Base-by-base conservation (phyloP, 2,329 filamentous ascomycete genomes). In the Aotearoamyces nothofagi region DNA sequence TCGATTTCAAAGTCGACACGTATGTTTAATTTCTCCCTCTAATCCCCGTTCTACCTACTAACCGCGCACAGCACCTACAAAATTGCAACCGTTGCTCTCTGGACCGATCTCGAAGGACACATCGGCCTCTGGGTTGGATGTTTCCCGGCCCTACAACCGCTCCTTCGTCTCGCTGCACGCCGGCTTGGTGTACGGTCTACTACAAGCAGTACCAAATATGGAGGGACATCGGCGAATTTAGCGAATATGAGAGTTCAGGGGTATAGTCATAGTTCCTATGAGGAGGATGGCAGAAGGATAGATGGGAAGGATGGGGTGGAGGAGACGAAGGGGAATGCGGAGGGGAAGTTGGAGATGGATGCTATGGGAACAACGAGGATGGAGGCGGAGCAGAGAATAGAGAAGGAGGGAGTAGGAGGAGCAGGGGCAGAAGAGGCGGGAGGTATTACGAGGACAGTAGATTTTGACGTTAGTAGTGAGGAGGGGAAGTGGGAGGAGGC, bases 81-180 rank as follows among this genome's bases (percentile, higher is more conserved):
- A 11, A 55, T 58, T 41, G 38, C 46, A 9, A 47, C 37, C 5
- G 43, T 50, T n/a, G 46, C 42, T 16, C 39, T 50, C 6, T 59
- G 53, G 55, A 57, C 54, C 5, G 49, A 55, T 28, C 39, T 57
- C 4, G 56, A 60, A 36, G 45, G 49, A 24, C 55, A 60, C 33
- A 41, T 54, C 24, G 57, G 55, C n/a, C 41, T 60, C 16, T 60
- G 56, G 55, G 53, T 53, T 25, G 45, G 47, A 9, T 59, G 54
- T 34, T 53, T 58, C 22, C 54, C 55, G 4, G 46, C 55, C 2
- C 36, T 58, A 8, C 54, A 58, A 22, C 53, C 54, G 3, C 32
- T 58, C 10, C 33, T 55, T 5, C 50, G 54, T n/a, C 31, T 45
- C n/a, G 13, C 48, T 11, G 38, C 39, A 2, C 37, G 32, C 35